phyloP scores from a whole-genome alignment of 1,284 basidiomycete genomes.

The Coniophora puteana region DNA sequence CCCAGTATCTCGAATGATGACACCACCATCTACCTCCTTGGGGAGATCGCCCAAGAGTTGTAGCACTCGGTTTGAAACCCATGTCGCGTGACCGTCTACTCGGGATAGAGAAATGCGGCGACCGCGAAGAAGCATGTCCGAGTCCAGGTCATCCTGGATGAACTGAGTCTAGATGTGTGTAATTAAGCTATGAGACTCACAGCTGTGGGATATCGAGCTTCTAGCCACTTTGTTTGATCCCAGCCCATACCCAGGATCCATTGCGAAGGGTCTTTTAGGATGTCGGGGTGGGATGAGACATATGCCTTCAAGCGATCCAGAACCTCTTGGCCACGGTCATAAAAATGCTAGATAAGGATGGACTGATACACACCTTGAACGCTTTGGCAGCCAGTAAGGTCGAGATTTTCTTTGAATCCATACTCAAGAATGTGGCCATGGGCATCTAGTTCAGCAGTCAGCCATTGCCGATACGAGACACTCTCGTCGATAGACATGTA shows the following conservation, averaged over 20 bases:
- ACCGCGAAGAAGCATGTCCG: slow-evolving; percentile 58
- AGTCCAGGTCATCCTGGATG: slow-evolving; percentile 54
- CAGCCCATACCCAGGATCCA: slow-evolving; percentile 91
- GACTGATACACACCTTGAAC: slow-evolving; percentile 42
- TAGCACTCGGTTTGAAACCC: slow-evolving; percentile 76
- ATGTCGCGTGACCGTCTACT: slow-evolving; percentile 81
- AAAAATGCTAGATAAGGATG: slow-evolving; percentile 1
- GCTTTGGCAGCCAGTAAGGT: slow-evolving; percentile 57
- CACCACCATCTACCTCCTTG: slow-evolving; percentile 65
- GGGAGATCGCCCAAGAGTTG: slow-evolving; percentile 56
- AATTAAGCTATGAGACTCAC: slow-evolving; percentile 37
- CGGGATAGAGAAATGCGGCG: slow-evolving; percentile 69
- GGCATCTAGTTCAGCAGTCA: slow-evolving; percentile 51
- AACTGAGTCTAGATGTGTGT: background rate
- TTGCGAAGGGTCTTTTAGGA: slow-evolving; percentile 45
- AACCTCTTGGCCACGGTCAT: slow-evolving; percentile 43
- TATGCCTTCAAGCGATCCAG: slow-evolving; percentile 61
- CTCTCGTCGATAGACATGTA: background rate
- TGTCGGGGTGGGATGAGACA: slow-evolving; percentile 51
- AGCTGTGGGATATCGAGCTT: slow-evolving; percentile 71
- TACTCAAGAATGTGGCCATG: slow-evolving; percentile 77
- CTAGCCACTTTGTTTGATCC: slow-evolving; percentile 84
- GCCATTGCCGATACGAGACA: slow-evolving; percentile 2
- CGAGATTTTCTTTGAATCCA: slow-evolving; percentile 65
- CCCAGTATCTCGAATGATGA: slow-evolving; percentile 61